phyloP scores from a whole-genome alignment of 495 filamentous ascomycete genomes.

The Oleoguttula mirabilis region DNA sequence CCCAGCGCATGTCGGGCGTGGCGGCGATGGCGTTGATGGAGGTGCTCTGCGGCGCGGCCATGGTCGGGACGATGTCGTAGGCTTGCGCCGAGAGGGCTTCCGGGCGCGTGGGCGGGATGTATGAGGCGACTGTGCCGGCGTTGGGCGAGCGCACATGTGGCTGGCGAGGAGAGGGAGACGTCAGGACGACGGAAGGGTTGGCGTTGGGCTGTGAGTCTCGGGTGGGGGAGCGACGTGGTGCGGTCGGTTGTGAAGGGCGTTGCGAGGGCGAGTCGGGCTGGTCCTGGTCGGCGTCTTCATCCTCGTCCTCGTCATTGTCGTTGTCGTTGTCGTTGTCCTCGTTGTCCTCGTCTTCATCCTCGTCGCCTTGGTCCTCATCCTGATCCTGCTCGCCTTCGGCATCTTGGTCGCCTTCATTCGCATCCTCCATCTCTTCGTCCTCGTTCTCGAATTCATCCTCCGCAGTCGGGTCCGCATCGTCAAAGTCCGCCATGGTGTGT shows the following conservation, averaged over 20 bases:
- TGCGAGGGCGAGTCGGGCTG: slow-evolving; percentile 38
- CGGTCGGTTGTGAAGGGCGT: slow-evolving; percentile 27
- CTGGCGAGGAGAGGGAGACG: slow-evolving; percentile 40
- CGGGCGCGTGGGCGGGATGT: slow-evolving; percentile 57
- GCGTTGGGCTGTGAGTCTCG: slow-evolving; percentile 16
- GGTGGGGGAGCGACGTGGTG: slow-evolving; percentile 22
- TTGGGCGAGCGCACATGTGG: slow-evolving; percentile 22
- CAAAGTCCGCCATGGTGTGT: slow-evolving; percentile 28
- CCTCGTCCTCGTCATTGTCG: slow-evolving; percentile 45
- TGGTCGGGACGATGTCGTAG: slow-evolving; percentile 95
- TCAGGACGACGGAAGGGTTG: slow-evolving; percentile 28
- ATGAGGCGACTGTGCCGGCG: slow-evolving; percentile 26
- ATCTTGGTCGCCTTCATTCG: slow-evolving; percentile 37
- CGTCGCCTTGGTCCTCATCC: slow-evolving; percentile 34
- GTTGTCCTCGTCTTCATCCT: slow-evolving; percentile 54
- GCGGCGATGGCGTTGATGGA: slow-evolving; percentile 88
- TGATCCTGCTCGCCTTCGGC: slow-evolving; percentile 28
- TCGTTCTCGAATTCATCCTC: slow-evolving; percentile 30
- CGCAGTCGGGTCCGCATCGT: slow-evolving; percentile 29
- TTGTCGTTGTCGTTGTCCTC: slow-evolving; percentile 51
- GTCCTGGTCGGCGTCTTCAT: slow-evolving; percentile 42
- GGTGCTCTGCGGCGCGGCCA: slow-evolving; percentile 88
- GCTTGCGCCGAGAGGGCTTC: slow-evolving; percentile 70
- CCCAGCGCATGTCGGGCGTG: slow-evolving; percentile 90
- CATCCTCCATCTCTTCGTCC: slow-evolving; percentile 41